A percentile compares a stretch with the other conserved stretches of the same genome.
Evolutionary conservation across 169 alveolate species (phyloP).

Genomic region (Cryptosporidium muris): DNA sequence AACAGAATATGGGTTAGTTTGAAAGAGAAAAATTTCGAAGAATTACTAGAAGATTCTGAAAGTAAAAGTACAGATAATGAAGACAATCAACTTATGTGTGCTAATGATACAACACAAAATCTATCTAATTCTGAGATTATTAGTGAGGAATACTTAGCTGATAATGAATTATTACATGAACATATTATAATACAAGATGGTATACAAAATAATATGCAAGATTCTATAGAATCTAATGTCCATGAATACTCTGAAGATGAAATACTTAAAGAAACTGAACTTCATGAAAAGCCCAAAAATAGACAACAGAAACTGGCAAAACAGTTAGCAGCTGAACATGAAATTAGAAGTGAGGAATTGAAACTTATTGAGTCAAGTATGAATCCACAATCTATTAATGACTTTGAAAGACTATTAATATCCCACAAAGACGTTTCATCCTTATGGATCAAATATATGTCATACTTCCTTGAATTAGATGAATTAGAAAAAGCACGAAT

Average conservation of each 20-base stretch:
- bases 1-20: slow-evolving; percentile 43
- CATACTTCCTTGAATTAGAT: slow-evolving; percentile 80
- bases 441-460: slow-evolving; percentile 83
- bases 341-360: slow-evolving; percentile 36
- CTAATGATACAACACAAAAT: not conserved
- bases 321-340: slow-evolving; percentile 51
- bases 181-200: too few relatives aligned
- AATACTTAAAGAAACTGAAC: not conserved
- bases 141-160: not conserved
- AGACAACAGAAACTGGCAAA: slow-evolving; percentile 34
- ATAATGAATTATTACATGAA: not conserved
- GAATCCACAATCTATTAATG: slow-evolving; percentile 63
- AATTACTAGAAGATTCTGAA: not conserved
- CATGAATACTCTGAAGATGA: not conserved
- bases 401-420: slow-evolving; percentile 78
- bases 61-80: not conserved
- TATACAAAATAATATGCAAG: not conserved
- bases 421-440: slow-evolving; percentile 78
- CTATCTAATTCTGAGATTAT: not conserved
- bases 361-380: slow-evolving; percentile 40
- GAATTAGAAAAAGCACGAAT: slow-evolving; percentile 81
- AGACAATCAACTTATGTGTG: not conserved
- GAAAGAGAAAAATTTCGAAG: slow-evolving; percentile 31
- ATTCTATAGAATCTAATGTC: not conserved
- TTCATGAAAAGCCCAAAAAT: slow-evolving; percentile 6